Evolutionary conservation across 345 rosid species (phyloP), one percentile per base, ranked within the genome.

Genomic region (Populus ilicifolia): DNA sequence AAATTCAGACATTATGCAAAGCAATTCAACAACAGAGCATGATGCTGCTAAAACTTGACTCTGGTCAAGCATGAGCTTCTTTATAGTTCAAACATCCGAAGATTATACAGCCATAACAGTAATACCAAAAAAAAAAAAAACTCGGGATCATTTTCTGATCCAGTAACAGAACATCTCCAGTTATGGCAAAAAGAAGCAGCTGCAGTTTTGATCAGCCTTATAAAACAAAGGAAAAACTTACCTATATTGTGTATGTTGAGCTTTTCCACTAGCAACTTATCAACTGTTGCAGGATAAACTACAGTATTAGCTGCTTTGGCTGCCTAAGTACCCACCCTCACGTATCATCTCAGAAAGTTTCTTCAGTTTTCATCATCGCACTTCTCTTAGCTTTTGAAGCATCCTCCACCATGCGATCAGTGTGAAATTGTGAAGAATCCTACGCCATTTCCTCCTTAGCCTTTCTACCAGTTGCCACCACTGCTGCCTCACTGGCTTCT

Each of bases 131-230:
- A 14, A 54, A 23, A 17, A 46, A 62, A 69, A 63, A 7, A 20
- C 39, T 16, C 48, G 50, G 77, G 70, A 80, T 76, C 76, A 20
- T 61, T 46, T 76, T 50, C 69, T 46, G 76, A 81, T 59, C 64
- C 64, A 59, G 12, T 23, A n/a, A n/a, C 64, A 9, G 14, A 46
- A 46, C 64, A 52, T 59, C 63, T 85, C 84, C 77, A 80, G 69
- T 70, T 72, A 64, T 73, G 78, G 80, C 65, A 75, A 66, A 78
- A 78, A 81, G 59, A 63, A 75, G 30, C 72, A 84, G 74, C 85
- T 76, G 71, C 75, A 78, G 74, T 76, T 76, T 65, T 79, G 74
- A 71, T 39, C 76, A 71, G 72, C 73, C 71, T 68, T 63, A 56
- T 70, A 78, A 76, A 29, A 75, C 27, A 66, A 64, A 46, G 46